Base-by-base conservation (phyloP, 1,139 yeast genomes). In the Lodderomyces jiufengensis region DNA sequence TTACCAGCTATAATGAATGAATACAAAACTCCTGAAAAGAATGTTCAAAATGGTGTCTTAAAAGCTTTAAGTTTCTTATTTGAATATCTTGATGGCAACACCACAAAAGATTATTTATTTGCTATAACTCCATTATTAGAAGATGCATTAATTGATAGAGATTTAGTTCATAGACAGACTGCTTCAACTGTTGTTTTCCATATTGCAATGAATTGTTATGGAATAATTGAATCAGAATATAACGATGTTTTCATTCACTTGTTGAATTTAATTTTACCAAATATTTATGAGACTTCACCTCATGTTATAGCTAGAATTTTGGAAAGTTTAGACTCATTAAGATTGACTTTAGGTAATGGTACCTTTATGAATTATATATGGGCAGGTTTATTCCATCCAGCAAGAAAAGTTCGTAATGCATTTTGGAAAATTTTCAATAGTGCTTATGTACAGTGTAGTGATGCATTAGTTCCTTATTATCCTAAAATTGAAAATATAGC, bases 1-100 rank as follows among this genome's bases (percentile, higher is more conserved):
- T 60, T 94, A n/a, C 98, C 99, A 0, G 95, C 96, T 0, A 66
- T 94, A 31, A 86, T 94, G 95, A 90, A 92, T 56, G 98, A 92
- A 55, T 94, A 92, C 54, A 72, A 95, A 37, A 84, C 85, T 4
- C 97, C 96, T 0, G 97, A 92, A 46, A 78, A 82, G 40, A 90
- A 90, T 52, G 97, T 92, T 5, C 97, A 92, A 54, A 92, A 92
- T 55, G 98, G 98, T 66, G 88, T 92, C 4, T 65, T 94, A 46
- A 94, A 94, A 52, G 88, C 97, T 0, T 64, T 90, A 66, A 75
- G 95, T n/a, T 94, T 94, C 51, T 70, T 92, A 73, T 87, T 92
- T 61, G 98, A 94, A 59, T 92, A 92, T 53, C 80, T 88, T 45
- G 94, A 94, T 12, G 85, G 84, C 7, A 38, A 52, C 12, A 70